A percentile compares a stretch with the other conserved stretches of the same genome.
These are phyloP conservation scores for Silene uniflora DNA, from an alignment of 148 eudicot species.

Conservation along the genomic window DNA sequence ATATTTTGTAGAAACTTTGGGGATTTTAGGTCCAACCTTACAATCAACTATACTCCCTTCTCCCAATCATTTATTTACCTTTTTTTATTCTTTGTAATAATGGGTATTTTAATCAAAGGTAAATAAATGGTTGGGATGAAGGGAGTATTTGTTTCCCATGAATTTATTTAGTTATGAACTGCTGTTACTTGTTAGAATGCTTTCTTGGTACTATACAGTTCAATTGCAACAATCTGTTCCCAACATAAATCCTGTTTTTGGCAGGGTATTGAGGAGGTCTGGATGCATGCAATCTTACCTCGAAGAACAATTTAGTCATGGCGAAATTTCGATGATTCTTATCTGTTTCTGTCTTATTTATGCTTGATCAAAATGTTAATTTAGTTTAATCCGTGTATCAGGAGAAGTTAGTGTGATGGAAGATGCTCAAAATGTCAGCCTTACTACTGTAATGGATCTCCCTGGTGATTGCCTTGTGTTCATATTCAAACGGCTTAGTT, in stretches of 20 bases:
- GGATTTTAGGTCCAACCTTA: background rate
- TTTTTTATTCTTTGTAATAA: background rate
- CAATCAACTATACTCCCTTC: no score
- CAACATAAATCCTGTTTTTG: background rate
- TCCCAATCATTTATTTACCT: background rate
- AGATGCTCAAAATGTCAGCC: constrained; percentile 3
- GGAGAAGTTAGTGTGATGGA: constrained; percentile 12
- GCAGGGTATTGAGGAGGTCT: background rate
- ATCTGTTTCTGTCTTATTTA: background rate
- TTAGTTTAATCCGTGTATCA: background rate
- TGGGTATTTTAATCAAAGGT: background rate
- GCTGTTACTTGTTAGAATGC: background rate
- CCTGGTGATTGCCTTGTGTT: constrained; percentile 58
- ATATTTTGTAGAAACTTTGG: no score
- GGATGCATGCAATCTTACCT: background rate
- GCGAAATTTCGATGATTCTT: background rate
- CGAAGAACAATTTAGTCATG: background rate
- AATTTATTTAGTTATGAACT: background rate
- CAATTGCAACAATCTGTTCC: background rate
- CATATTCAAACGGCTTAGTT: constrained; percentile 42
- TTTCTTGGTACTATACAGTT: background rate
- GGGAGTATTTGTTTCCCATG: background rate
- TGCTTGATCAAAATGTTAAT: no score
- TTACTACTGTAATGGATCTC: constrained; percentile 47
- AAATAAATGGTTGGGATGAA: no score